Evolutionary conservation across 805 yeast genomes (phyloP), one percentile per base, ranked within the genome.

Genomic region (Starmerella asiatica): DNA sequence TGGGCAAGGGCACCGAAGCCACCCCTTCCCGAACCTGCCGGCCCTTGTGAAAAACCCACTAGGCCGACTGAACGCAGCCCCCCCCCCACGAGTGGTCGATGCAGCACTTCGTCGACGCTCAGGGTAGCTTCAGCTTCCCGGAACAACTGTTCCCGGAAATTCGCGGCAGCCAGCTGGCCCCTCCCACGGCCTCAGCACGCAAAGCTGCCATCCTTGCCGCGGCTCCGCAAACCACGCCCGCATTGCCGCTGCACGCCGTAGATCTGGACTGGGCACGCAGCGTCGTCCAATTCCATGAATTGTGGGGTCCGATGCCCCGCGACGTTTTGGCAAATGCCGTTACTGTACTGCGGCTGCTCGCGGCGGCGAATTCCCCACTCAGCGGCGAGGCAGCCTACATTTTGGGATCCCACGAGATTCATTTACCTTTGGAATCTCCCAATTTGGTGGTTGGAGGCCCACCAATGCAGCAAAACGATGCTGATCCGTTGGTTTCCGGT

Each of bases 61-160:
- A 15, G n/a, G n/a, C n/a, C n/a, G n/a, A n/a, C n/a, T n/a, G n/a
- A n/a, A n/a, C n/a, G n/a, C n/a, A n/a, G n/a, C n/a, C n/a, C n/a
- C n/a, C n/a, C n/a, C n/a, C n/a, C n/a, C n/a, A n/a, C n/a, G n/a
- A n/a, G n/a, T n/a, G n/a, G n/a, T n/a, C 26, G 2, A 46, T 46
- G 50, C 39, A 46, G 42, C 27, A 44, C 31, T 47, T 47, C 32
- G 36, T 29, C 29, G 45, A 39, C 41, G 20, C 72, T 24, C 23
- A 48, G 24, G 48, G 47, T 19, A 32, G 29, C 41, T 59, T 59
- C 32, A 29, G 3, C 23, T 59, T 50, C 45, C 62, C 63, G 12
- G 59, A 56, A 42, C 28, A 37, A 21, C 41, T 59, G 32, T 59
- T 59, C 34, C 63, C 63, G 3, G 43, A 24, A 34, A 45, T 51